phyloP scores from a whole-genome alignment of 2,329 filamentous ascomycete genomes.

The Curvularia verruculosa region DNA sequence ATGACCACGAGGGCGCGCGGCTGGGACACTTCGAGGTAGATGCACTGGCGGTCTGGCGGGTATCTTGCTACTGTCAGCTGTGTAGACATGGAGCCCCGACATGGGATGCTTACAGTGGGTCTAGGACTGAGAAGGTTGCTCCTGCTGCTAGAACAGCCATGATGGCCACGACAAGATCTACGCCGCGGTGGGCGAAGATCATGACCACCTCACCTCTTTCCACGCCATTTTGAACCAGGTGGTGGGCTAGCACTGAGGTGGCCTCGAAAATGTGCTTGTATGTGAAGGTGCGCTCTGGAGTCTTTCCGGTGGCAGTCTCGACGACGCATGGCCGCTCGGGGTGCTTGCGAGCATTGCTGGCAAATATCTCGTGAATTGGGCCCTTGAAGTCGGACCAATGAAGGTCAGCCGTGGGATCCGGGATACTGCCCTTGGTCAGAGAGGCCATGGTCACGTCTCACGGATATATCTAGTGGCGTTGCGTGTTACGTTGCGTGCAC shows the following conservation, averaged over 20 bases:
- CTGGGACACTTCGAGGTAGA: constrained; percentile 80
- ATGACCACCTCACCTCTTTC: constrained; percentile 87
- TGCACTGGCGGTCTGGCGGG: constrained; percentile 78
- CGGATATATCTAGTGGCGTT: constrained; percentile 22
- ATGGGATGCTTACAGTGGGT: constrained; percentile 68
- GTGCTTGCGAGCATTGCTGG: constrained; percentile 67
- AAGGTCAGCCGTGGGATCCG: constrained; percentile 71
- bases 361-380: constrained; percentile 74
- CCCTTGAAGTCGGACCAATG: constrained; percentile 70
- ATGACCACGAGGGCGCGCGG: constrained; percentile 77
- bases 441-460: constrained; percentile 35
- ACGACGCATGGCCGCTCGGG: constrained; percentile 73
- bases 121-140: constrained; percentile 69
- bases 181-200: constrained; percentile 84
- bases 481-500: constrained; percentile 10
- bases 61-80: constrained; percentile 60
- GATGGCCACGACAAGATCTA: constrained; percentile 76
- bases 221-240: constrained; percentile 75
- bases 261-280: constrained; percentile 88
- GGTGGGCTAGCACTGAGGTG: constrained; percentile 78
- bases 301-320: constrained; percentile 63
- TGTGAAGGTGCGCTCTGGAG: constrained; percentile 71
- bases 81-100: neutral
- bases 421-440: constrained; percentile 48
- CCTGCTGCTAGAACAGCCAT: constrained; percentile 73